Evolutionary conservation across 371 early-diverging fungal species (phyloP).

Genomic region (Mortierella sp.): DNA sequence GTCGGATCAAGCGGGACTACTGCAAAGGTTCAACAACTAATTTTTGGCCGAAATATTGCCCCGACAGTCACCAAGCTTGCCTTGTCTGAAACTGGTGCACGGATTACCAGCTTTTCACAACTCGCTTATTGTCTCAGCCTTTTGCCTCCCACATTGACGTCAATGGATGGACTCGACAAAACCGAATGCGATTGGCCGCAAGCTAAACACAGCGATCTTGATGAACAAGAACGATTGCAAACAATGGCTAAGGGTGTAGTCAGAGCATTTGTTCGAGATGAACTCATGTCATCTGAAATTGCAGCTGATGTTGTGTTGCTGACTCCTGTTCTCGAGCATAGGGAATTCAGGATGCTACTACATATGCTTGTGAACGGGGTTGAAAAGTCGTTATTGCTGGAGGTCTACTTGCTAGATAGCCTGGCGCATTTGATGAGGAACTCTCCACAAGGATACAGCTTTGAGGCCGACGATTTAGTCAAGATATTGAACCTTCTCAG

Average conservation of each 20-base stretch:
- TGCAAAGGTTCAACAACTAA: neutral
- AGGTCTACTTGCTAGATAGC: slow-evolving; percentile 8
- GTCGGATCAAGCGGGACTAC: too few relatives aligned
- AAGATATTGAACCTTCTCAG: slow-evolving; percentile 8
- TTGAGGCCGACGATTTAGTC: slow-evolving; percentile 16
- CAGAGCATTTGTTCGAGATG: slow-evolving; percentile 5
- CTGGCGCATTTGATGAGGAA: slow-evolving; percentile 3
- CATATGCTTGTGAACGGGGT: slow-evolving; percentile 1
- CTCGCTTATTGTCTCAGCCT: neutral
- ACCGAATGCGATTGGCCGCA: neutral
- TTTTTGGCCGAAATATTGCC: neutral
- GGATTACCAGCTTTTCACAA: neutral
- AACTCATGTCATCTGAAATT: neutral
- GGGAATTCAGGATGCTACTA: slow-evolving; percentile 7
- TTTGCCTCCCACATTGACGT: neutral
- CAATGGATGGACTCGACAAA: neutral
- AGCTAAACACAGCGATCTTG: neutral
- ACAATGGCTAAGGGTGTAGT: slow-evolving; percentile 4
- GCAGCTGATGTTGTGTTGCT: slow-evolving; percentile 9
- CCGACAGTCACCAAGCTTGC: neutral
- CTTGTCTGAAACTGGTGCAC: neutral
- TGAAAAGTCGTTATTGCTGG: neutral
- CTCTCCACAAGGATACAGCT: neutral
- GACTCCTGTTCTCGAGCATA: neutral
- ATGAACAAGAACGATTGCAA: slow-evolving; percentile 13